Evolutionary conservation across 495 filamentous ascomycete species (phyloP).

Genomic region (Acidomyces sp.): DNA sequence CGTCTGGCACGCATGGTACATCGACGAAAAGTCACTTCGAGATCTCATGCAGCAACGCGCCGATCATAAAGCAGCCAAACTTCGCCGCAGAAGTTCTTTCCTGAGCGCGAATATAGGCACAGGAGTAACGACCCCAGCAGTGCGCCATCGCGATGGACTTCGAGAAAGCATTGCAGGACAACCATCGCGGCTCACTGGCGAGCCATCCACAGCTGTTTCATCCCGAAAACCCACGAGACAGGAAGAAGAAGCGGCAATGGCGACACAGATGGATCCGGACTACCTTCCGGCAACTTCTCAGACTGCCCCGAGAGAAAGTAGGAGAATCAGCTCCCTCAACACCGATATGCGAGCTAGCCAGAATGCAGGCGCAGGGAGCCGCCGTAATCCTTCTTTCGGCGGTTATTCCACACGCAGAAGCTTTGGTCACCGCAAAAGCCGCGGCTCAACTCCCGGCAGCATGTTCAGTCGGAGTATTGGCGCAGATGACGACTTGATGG

Average conservation of each 20-base stretch:
- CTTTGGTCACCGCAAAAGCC: slow-evolving; percentile 24
- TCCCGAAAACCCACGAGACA: slow-evolving; percentile 17
- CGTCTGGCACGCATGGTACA: slow-evolving; percentile 63
- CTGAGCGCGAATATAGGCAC: slow-evolving; percentile 55
- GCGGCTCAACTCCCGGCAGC: slow-evolving; percentile 28
- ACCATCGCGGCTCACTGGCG: too few relatives aligned
- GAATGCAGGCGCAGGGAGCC: slow-evolving; percentile 19
- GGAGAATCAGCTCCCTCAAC: slow-evolving; percentile 83
- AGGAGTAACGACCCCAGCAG: slow-evolving; percentile 66
- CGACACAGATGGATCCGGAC: slow-evolving; percentile 64
- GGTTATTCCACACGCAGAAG: slow-evolving; percentile 42
- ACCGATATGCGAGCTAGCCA: slow-evolving; percentile 61
- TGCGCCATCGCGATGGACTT: slow-evolving; percentile 32
- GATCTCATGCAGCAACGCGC: slow-evolving; percentile 37
- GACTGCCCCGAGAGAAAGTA: slow-evolving; percentile 57
- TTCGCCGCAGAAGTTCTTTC: slow-evolving; percentile 71
- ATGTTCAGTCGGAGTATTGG: slow-evolving; percentile 15
- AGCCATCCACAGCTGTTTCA: too few relatives aligned
- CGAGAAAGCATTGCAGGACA: slow-evolving; percentile 36
- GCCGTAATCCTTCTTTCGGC: slow-evolving; percentile 62
- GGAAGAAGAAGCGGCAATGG: slow-evolving; percentile 44
- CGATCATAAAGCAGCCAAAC: slow-evolving; percentile 42
- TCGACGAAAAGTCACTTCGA: slow-evolving; percentile 42
- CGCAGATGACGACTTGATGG: slow-evolving; percentile 16
- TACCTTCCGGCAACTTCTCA: slow-evolving; percentile 45